These are phyloP conservation scores for Danielozyma ontarioensis DNA, from an alignment of 805 yeast species.

Conservation along the genomic window DNA sequence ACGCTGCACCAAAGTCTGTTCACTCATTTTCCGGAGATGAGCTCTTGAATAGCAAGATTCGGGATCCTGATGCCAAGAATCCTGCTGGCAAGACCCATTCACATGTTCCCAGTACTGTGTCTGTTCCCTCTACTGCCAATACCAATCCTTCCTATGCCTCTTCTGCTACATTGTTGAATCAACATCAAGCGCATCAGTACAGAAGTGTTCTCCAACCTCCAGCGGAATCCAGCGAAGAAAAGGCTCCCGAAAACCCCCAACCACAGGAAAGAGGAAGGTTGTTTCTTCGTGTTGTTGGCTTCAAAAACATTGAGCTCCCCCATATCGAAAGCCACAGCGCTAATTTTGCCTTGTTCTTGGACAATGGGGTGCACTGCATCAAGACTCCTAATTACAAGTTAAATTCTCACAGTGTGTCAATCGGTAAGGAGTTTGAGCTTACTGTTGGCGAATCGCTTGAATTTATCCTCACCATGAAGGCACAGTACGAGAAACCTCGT, in stretches of 20 bases:
- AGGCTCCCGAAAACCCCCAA: slow-evolving; percentile 2
- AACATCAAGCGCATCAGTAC: neutral
- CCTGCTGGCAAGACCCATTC: slow-evolving; percentile 4
- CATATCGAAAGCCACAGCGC: slow-evolving; percentile 42
- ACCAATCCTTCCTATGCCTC: slow-evolving; percentile 9
- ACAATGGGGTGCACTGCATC: slow-evolving; percentile 78
- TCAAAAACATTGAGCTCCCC: slow-evolving; percentile 44
- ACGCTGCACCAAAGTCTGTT: no score
- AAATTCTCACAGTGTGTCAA: slow-evolving; percentile 22
- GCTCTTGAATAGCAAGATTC: slow-evolving; percentile 17
- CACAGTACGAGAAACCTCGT: slow-evolving; percentile 48
- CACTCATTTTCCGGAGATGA: slow-evolving; percentile 13
- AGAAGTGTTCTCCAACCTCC: slow-evolving; percentile 1
- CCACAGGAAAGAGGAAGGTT: slow-evolving; percentile 46
- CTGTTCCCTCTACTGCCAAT: slow-evolving; percentile 23
- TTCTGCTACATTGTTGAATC: slow-evolving; percentile 7
- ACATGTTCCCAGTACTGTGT: slow-evolving; percentile 22
- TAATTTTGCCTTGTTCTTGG: slow-evolving; percentile 51
- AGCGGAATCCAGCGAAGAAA: neutral
- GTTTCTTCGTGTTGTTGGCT: slow-evolving; percentile 45
- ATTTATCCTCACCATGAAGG: slow-evolving; percentile 68
- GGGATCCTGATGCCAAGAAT: slow-evolving; percentile 9
- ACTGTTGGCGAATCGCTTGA: slow-evolving; percentile 58
- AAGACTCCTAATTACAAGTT: slow-evolving; percentile 53
- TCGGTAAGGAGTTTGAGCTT: slow-evolving; percentile 77